A percentile compares a stretch with the other conserved stretches of the same genome.
Conservation (phyloP, 2,329 filamentous ascomycete genomes). For the Cordyceps farinosa region DNA sequence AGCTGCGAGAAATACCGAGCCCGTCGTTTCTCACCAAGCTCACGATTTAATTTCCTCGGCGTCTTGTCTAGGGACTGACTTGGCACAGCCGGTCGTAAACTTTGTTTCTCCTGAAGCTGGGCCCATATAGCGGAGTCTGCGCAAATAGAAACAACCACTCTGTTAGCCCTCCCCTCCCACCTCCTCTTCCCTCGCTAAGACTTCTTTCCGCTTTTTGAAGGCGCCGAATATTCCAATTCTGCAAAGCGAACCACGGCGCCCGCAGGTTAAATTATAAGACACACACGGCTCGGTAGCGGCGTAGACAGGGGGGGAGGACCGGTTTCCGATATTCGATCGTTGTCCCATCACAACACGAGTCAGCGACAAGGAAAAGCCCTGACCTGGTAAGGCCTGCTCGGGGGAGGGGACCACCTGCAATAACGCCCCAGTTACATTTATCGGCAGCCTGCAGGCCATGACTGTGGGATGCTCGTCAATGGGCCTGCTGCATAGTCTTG, state of each 20-base stretch:
- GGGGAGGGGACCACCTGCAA: background rate
- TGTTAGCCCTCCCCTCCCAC: too few species aligned
- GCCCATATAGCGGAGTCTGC: too few species aligned
- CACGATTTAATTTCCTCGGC: too few species aligned
- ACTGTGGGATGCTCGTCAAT: background rate
- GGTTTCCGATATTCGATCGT: background rate
- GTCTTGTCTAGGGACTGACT: background rate
- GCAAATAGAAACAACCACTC: too few species aligned
- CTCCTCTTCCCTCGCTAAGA: too few species aligned
- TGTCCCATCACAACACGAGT: background rate
- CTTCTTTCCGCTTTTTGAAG: too few species aligned
- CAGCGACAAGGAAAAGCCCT: background rate
- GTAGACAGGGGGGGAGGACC: background rate
- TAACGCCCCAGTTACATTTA: background rate
- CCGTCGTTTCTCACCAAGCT: too few species aligned
- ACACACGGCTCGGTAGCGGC: background rate
- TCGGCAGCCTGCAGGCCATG: background rate
- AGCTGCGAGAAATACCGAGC: too few species aligned
- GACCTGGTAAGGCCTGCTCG: background rate
- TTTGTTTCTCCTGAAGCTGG: background rate
- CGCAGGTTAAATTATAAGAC: background rate
- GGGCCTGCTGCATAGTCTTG: background rate
- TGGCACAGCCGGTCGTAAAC: background rate
- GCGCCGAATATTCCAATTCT: background rate
- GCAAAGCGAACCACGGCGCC: background rate